Conservation (phyloP, 345 rosid species). For the Euphorbia tirucalli region DNA sequence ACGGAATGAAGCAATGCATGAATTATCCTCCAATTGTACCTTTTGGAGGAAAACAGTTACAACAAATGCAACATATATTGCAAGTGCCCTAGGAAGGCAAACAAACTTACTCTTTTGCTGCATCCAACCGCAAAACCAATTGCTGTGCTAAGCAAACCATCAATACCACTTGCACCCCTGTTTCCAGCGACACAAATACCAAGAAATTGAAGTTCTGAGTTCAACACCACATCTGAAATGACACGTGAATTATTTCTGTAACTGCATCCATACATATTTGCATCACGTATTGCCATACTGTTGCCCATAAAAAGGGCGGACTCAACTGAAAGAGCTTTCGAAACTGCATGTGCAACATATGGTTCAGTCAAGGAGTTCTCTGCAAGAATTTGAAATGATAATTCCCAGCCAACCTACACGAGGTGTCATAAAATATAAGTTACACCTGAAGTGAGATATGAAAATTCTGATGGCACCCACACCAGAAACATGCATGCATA, state of each 20-base stretch:
- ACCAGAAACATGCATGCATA: slow-evolving; percentile 1
- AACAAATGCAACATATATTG: background rate
- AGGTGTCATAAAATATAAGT: slow-evolving; percentile 15
- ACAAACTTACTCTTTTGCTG: slow-evolving; percentile 61
- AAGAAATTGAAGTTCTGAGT: slow-evolving; percentile 47
- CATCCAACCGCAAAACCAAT: slow-evolving; percentile 88
- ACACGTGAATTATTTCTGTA: slow-evolving; percentile 28
- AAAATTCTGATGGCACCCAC: background rate
- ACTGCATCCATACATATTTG: slow-evolving; percentile 78
- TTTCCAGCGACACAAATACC: slow-evolving; percentile 78
- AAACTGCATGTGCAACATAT: slow-evolving; percentile 61
- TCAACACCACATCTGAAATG: slow-evolving; percentile 37
- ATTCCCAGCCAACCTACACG: slow-evolving; percentile 66
- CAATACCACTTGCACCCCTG: slow-evolving; percentile 99
- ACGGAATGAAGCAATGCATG: background rate
- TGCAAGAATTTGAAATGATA: slow-evolving; percentile 63
- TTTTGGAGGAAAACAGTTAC: background rate
- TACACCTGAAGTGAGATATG: background rate
- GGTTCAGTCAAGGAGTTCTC: slow-evolving; percentile 75
- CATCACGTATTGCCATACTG: slow-evolving; percentile 95
- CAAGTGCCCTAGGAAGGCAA: background rate
- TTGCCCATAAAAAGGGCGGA: slow-evolving; percentile 87
- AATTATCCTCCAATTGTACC: background rate
- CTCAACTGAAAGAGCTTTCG: slow-evolving; percentile 52
- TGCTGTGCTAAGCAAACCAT: slow-evolving; percentile 92